These are phyloP conservation scores for Colletotrichum siamense DNA, from an alignment of 2,329 filamentous ascomycete genomes.

Conservation along the genomic window DNA sequence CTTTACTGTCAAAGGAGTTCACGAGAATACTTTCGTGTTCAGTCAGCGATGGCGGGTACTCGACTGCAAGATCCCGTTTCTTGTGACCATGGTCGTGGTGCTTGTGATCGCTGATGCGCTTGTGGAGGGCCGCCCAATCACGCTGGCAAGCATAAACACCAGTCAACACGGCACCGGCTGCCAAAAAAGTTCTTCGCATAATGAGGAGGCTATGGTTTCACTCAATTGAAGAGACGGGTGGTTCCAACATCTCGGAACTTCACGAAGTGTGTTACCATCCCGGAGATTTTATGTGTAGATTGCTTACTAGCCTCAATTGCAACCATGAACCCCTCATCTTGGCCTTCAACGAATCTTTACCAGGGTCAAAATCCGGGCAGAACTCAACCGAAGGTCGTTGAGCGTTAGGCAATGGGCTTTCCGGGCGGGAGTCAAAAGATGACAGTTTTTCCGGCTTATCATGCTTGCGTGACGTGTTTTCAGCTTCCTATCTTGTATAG, in stretches of 20 bases:
- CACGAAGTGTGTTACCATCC: background rate
- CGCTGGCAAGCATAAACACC: background rate
- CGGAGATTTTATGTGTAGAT: background rate
- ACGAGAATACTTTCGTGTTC: background rate
- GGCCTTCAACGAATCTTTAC: fast-evolving
- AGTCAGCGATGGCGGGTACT: background rate
- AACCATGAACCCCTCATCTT: background rate
- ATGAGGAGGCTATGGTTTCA: background rate
- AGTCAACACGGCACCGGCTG: background rate
- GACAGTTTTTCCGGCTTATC: background rate
- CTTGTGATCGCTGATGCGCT: background rate
- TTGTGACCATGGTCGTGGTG: background rate
- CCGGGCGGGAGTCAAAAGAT: background rate
- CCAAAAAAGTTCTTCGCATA: background rate
- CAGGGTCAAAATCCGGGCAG: background rate
- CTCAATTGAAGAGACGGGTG: background rate
- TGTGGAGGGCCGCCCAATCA: background rate
- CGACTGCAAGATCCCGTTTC: background rate
- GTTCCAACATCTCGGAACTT: background rate
- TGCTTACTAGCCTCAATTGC: background rate
- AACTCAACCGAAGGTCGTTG: background rate
- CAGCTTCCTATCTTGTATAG: conserved; percentile 7
- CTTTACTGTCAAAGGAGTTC: conserved; percentile 9
- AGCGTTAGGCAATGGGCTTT: background rate
- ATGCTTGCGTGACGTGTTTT: background rate